Base-by-base conservation (phyloP, 495 filamentous ascomycete genomes). In the Neurospora sp. region DNA sequence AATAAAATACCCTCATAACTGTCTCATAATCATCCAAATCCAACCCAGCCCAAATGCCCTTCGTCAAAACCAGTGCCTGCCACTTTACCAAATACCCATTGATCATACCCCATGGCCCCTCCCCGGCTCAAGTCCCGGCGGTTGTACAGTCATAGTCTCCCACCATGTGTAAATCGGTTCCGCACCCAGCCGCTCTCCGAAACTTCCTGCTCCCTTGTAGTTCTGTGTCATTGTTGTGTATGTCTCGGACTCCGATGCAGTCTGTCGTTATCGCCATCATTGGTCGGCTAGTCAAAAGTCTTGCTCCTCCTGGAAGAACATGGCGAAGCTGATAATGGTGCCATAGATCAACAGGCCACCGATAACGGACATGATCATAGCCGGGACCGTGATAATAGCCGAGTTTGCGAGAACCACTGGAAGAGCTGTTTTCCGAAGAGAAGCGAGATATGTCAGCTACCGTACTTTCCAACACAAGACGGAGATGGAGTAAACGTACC, bases 301-400 rank as follows among this genome's bases (percentile, higher is more conserved):
- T 75, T 94, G 89, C 84, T 98, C 93, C 80, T 98, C 94, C 81
- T 94, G 90, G 87, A 99, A 99, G 84, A 98, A 98, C 93, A 96
- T 93, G 45, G 89, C 91, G 83, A 99, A 99, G 81, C 90, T 94
- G 80, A 98, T 96, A 79, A 99, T 97, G 16, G 96, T 99, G 41
- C 93, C 94, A 81, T 99, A 99, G 76, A 98, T 98, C 81, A 99
- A 81, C 48, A 97, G 82, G 59, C 96, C 96, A 27, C 96, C 96
- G 69, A 96, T 82, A 76, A 98, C 92, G 39, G 91, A 94, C 96
- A 99, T 98, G 80, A 92, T 83, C 93, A 97, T 97, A 40, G 96
- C 96, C n/a, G 92, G 87, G 48, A 91, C 79, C 70, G 87, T 76
- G 75, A 99, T 98, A 53, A 93, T 84, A 65, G 87, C 88, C 74